phyloP scores from a whole-genome alignment of 306 rosid genomes.

The Trifolium fragiferum region DNA sequence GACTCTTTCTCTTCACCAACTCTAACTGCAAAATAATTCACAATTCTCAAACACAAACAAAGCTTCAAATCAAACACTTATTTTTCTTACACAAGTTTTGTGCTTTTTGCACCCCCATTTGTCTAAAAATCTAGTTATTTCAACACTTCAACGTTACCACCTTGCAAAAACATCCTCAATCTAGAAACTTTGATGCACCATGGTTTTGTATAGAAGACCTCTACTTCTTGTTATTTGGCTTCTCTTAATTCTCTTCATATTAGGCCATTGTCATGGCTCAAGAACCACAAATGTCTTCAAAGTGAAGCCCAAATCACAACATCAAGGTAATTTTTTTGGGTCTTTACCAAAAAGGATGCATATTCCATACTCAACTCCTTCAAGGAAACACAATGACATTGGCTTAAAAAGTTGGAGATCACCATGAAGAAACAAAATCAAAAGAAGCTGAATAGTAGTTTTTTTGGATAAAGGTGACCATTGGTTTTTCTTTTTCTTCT shows the following conservation, averaged over 20 bases:
- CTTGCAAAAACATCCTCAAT: constrained; percentile 6
- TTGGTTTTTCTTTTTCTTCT: constrained; percentile 36
- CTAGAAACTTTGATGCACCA: constrained; percentile 18
- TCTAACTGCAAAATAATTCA: constrained; percentile 15
- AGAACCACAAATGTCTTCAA: constrained; percentile 62
- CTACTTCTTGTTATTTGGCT: constrained; percentile 47
- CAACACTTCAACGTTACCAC: neutral
- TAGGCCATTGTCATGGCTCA: constrained; percentile 56
- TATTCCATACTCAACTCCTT: constrained; percentile 86
- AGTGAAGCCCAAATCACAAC: constrained; percentile 55
- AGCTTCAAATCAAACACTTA: constrained; percentile 21
- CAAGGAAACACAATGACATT: constrained; percentile 93
- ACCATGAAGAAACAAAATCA: constrained; percentile 52
- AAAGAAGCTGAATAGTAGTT: neutral
- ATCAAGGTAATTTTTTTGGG: constrained; percentile 75
- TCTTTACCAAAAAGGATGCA: constrained; percentile 88
- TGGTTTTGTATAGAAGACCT: constrained; percentile 60
- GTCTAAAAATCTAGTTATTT: constrained; percentile 29
- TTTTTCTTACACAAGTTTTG: constrained; percentile 38
- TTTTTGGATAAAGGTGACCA: constrained; percentile 50
- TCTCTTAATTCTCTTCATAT: constrained; percentile 52
- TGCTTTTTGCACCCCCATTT: constrained; percentile 33
- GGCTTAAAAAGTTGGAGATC: constrained; percentile 81
- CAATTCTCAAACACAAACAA: constrained; percentile 18
- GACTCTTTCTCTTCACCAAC: constrained; percentile 39